phyloP scores from a whole-genome alignment of 139 green algal species.

The Raphidocelis subcapitata region DNA sequence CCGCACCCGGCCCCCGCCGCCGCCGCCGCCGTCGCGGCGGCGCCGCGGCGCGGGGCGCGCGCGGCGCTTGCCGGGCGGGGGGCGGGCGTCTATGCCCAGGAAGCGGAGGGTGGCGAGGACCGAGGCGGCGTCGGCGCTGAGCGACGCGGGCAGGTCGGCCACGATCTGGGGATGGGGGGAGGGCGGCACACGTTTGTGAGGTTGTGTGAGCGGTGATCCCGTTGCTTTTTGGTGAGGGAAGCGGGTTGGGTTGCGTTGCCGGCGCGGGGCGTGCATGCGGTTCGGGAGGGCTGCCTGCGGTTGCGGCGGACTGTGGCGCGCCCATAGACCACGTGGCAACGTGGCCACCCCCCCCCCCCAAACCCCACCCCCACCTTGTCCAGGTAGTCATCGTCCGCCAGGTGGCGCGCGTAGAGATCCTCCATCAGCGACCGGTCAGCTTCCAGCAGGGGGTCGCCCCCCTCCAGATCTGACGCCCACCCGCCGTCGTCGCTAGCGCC shows the following conservation, averaged over 20 bases:
- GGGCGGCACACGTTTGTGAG: not conserved
- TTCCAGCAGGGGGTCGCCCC: constrained; percentile 8
- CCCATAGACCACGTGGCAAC: not conserved
- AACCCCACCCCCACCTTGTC: constrained; percentile 12
- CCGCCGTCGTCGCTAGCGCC: not conserved
- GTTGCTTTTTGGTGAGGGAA: too few relatives aligned
- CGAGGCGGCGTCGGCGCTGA: not conserved
- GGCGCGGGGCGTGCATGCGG: not conserved
- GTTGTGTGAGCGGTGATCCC: too few relatives aligned
- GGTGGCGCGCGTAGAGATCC: constrained; percentile 24
- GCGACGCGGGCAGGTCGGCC: not conserved
- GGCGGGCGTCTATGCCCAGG: not conserved
- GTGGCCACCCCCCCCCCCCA: not conserved
- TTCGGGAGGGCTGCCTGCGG: not conserved
- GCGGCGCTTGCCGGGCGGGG: too few relatives aligned
- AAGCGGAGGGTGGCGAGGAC: not conserved
- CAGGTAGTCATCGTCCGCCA: constrained; percentile 14
- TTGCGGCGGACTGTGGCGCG: not conserved
- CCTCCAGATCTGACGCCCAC: not conserved
- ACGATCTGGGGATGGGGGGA: not conserved
- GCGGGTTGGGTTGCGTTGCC: too few relatives aligned
- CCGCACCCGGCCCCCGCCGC: too few relatives aligned
- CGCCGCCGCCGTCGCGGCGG: too few relatives aligned
- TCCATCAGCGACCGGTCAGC: constrained; percentile 2
- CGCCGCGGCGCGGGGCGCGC: too few relatives aligned